Base-by-base conservation (phyloP, 2,329 filamentous ascomycete genomes). In the Dactylellina sp. region DNA sequence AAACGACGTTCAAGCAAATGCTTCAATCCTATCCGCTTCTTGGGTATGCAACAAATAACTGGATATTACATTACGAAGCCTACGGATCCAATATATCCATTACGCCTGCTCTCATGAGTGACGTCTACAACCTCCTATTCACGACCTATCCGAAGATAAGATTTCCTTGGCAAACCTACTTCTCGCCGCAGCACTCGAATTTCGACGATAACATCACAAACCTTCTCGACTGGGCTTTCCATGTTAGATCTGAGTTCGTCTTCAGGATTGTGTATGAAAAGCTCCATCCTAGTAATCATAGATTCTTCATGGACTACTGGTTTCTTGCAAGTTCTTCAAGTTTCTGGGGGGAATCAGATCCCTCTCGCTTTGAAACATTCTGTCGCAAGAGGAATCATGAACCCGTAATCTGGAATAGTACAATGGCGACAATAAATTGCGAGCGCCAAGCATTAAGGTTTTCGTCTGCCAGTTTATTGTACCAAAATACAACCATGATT, bases 141-240 rank as follows among this genome's bases (percentile, higher is more conserved):
- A 4, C 12, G 11, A 4, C 14, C 3, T 40, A 40, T 14, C 14
- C 37, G 14, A 40, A 40, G 37, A 71, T 71, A 16, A 39, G 56
- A 42, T 71, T 62, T 50, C 65, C 65, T 0, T 71, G 65, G 65
- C 65, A 71, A 22, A 62, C 7, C 6, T 44, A 62, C 24, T 56
- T 62, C 22, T 28, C 47, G 9, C 28, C 28, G 28, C 28, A 32
- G 9, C 9, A 4, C 5, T 32, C 28, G 28, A 32, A 32, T 9
- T 32, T 32, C 28, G 9, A 32, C 4, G 4, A 32, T 9, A 9
- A 32, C 28, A 32, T 32, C 4, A 32, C 4, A 32, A 5, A 32
- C 9, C 9, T 32, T 32, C 28, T 9, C 4, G 28, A 4, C 5
- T 32, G 28, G 28, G 9, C 4, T 32, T n/a, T n/a, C n/a, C n/a